Percentiles rank a stretch among this genome's conserved stretches.
phyloP scores from a whole-genome alignment of 2,329 filamentous ascomycete species.

The Talaromyces sp. region DNA sequence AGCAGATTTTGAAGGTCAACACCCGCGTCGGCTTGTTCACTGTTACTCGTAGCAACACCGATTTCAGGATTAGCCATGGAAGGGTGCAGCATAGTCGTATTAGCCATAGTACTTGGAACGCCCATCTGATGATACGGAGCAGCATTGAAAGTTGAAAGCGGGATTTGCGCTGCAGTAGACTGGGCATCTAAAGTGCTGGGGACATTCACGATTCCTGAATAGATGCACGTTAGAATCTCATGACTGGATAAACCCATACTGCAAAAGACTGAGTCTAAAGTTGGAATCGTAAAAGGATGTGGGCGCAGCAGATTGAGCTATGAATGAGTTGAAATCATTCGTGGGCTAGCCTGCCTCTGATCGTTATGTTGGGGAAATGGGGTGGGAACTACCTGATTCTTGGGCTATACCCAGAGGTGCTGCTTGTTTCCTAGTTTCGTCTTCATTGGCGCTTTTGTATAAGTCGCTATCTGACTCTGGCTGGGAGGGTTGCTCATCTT shows the following conservation, averaged over 20 bases:
- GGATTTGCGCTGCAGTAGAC: background rate
- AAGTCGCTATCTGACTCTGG: conserved; percentile 16
- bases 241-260: background rate
- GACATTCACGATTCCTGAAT: conserved; percentile 7
- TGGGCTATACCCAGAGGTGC: background rate
- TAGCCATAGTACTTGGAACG: background rate
- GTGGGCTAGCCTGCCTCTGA: background rate
- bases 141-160: background rate
- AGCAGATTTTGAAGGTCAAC: conserved; percentile 49
- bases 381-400: conserved; percentile 14
- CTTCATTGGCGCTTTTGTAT: conserved; percentile 2
- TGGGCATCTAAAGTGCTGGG: conserved; percentile 4
- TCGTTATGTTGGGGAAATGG: background rate
- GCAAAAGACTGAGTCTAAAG: background rate
- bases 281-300: background rate
- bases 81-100: background rate
- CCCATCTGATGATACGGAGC: background rate
- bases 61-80: background rate
- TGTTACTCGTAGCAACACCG: conserved; percentile 21
- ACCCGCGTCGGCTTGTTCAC: conserved; percentile 31
- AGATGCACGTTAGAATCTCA: conserved; percentile 9
- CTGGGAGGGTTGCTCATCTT: conserved; percentile 21
- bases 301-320: background rate
- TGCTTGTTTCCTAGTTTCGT: conserved; percentile 1
- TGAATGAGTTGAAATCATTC: background rate